Evolutionary conservation across 2,329 filamentous ascomycete genomes (phyloP).

Genomic region (Penicillium occitanis): DNA sequence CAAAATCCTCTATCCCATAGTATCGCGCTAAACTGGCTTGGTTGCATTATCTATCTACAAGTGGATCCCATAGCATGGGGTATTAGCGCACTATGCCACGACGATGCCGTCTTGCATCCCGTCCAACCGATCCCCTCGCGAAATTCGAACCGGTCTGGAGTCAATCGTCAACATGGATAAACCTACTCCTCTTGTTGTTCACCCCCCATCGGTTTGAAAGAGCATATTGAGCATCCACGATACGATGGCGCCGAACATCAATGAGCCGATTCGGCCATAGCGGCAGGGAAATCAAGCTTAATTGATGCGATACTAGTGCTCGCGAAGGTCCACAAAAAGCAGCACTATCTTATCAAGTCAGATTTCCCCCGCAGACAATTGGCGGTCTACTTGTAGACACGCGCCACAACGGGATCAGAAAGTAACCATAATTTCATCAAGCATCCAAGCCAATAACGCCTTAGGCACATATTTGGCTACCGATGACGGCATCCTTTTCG

Average conservation of each 20-base stretch:
- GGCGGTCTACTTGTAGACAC: neutral
- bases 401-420: neutral
- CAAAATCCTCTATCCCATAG: neutral
- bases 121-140: neutral
- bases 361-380: neutral
- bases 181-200: too few species aligned
- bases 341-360: neutral
- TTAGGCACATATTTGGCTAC: neutral
- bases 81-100: neutral
- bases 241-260: neutral
- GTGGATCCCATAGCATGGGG: conserved; percentile 1
- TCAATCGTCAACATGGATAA: neutral
- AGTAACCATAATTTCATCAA: neutral
- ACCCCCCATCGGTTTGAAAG: neutral
- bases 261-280: neutral
- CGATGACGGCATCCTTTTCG: neutral
- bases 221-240: too few species aligned
- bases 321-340: neutral
- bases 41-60: conserved; percentile 3
- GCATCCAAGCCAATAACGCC: neutral
- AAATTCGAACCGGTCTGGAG: neutral
- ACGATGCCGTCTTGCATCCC: neutral
- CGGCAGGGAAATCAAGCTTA: neutral
- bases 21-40: neutral
- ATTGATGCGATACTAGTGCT: conserved; percentile 1